Evolutionary conservation across 1,139 yeast species (phyloP).

Genomic region (Geotrichum fermentans): DNA sequence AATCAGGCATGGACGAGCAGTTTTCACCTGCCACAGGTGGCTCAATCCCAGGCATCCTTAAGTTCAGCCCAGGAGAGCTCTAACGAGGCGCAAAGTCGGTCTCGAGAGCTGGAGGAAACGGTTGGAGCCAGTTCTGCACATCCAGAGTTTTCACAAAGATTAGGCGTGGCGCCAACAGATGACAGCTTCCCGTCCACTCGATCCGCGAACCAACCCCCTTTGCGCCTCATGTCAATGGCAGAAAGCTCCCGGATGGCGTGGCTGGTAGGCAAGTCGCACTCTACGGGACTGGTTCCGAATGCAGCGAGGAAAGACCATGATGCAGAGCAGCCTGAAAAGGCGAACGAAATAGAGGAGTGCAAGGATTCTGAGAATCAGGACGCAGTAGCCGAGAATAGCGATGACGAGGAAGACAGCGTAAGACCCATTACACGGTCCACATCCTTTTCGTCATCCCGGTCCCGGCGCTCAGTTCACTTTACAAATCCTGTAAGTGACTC

Average conservation of each 20-base stretch:
- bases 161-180: too few relatives aligned
- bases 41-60: background rate
- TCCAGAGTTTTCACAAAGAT: too few relatives aligned
- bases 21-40: slow-evolving; percentile 4
- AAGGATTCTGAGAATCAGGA: background rate
- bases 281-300: slow-evolving; percentile 13
- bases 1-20: slow-evolving; percentile 10
- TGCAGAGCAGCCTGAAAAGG: background rate
- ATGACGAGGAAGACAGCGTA: background rate
- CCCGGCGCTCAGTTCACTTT: slow-evolving; percentile 12
- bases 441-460: slow-evolving; percentile 9
- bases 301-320: background rate
- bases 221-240: too few relatives aligned
- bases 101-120: too few relatives aligned
- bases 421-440: slow-evolving; percentile 8
- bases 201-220: too few relatives aligned
- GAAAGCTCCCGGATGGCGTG: slow-evolving; percentile 18
- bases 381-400: background rate
- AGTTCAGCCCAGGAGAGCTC: too few relatives aligned
- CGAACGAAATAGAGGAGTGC: too few relatives aligned
- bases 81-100: too few relatives aligned
- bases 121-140: too few relatives aligned
- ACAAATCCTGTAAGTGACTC: slow-evolving; percentile 12
- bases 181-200: too few relatives aligned
- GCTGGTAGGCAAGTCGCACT: slow-evolving; percentile 13